Evolutionary conservation across 2,329 filamentous ascomycete species (phyloP), one percentile per base, ranked within the genome.

Genomic region (Beauveria brongniartii): DNA sequence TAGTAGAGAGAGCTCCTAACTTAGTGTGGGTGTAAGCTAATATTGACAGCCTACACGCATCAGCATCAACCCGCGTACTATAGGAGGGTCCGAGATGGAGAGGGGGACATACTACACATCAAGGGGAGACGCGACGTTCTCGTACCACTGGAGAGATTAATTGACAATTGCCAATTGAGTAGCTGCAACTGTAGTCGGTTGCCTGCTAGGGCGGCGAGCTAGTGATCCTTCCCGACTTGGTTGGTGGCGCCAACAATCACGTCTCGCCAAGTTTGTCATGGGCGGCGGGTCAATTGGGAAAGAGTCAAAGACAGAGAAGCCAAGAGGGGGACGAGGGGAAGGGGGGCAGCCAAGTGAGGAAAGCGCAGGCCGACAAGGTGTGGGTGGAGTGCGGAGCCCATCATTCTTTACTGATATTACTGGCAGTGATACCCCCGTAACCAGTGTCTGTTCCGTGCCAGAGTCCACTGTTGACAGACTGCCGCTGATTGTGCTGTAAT

Each of bases 241-340:
- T 18, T 34, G 34, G 56, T 59, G 56, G 56, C 56, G 56, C 48
- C 37, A 20, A 44, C 47, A 44, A 53, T 59, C 46, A 59, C 47
- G 22, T 53, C 56, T 59, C 40, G 47, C 56, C 40, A 59, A 53
- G 37, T 59, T 52, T 52, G 56, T 53, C 56, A 53, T 53, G n/a
- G 8, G 10, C 40, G 34, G 56, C 48, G 56, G 56, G 56, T 34
- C 43, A n/a, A 52, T n/a, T 30, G 10, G 8, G 50, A 46, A 20
- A 46, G 43, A 43, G n/a, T 43, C 34, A 37, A 37, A 37, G 34
- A 37, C 34, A 37, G 34, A 34, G 40, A 18, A 43, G 41, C 41
- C 41, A 43, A 43, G 34, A 37, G 34, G 34, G 34, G 12, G 14
- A 12, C 12, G 16, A 12, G 34, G 34, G 34, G 30, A 22, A 16